Conservation (phyloP, 1,139 yeast species). For the Maudiozyma humilis region DNA sequence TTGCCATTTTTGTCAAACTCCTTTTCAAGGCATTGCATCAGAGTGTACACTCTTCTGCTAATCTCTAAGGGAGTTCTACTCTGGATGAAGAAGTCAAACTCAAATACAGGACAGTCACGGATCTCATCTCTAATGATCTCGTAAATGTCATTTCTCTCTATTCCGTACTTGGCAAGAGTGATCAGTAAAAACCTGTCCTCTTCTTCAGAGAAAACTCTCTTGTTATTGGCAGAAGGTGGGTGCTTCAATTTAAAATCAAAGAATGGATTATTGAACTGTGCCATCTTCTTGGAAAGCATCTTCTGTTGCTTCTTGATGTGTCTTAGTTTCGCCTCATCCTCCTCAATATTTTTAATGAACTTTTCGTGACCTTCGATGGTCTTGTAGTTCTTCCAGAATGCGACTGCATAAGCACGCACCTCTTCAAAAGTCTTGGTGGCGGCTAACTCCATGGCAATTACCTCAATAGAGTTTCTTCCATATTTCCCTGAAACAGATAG, state of each 20-base stretch:
- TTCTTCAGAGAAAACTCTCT: slow-evolving; percentile 54
- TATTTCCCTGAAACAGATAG: slow-evolving; percentile 53
- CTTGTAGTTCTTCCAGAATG: slow-evolving; percentile 57
- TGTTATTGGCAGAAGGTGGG: slow-evolving; percentile 48
- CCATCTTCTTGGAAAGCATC: slow-evolving; percentile 53
- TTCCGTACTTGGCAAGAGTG: slow-evolving; percentile 56
- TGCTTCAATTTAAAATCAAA: slow-evolving; percentile 53
- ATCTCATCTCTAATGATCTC: slow-evolving; percentile 57
- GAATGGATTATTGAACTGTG: slow-evolving; percentile 54
- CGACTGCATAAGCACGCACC: slow-evolving; percentile 54
- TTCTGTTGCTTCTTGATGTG: slow-evolving; percentile 56
- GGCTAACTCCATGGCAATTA: slow-evolving; percentile 57
- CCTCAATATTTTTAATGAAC: slow-evolving; percentile 56
- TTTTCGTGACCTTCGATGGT: slow-evolving; percentile 69
- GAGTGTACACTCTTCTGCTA: slow-evolving; percentile 58
- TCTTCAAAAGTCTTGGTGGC: slow-evolving; percentile 55
- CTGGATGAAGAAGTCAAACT: slow-evolving; percentile 64
- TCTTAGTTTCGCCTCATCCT: slow-evolving; percentile 65
- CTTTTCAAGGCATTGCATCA: slow-evolving; percentile 55
- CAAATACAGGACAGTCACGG: slow-evolving; percentile 52
- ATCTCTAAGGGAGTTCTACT: slow-evolving; percentile 58
- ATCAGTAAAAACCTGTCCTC: slow-evolving; percentile 66
- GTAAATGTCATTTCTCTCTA: slow-evolving; percentile 56
- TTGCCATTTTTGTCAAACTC: slow-evolving; percentile 32
- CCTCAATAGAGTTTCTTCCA: slow-evolving; percentile 56